Percentiles rank a stretch among this genome's conserved stretches.
Evolutionary conservation across 345 rosid species (phyloP).

Genomic region (Eutrema heterophyllum): DNA sequence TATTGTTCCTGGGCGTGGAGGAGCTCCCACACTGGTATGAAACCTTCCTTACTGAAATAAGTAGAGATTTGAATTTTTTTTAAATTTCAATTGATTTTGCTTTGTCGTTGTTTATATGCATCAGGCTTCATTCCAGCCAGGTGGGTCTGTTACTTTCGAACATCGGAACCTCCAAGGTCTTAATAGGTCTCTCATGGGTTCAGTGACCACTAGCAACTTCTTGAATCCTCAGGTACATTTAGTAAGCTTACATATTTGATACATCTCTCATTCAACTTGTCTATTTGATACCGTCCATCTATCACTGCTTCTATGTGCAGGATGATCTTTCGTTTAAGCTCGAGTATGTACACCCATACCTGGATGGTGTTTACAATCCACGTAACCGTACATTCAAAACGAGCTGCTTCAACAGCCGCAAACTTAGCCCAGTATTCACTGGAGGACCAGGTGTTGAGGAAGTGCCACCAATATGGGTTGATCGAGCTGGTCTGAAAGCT

Average conservation of each 20-base stretch:
- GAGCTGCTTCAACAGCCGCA: slow-evolving; percentile 95
- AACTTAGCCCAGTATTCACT: slow-evolving; percentile 95
- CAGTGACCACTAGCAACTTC: slow-evolving; percentile 96
- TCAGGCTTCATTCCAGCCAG: slow-evolving; percentile 95
- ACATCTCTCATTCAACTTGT: neutral
- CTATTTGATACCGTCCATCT: neutral
- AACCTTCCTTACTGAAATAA: neutral
- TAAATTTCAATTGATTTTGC: neutral
- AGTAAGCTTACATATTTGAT: neutral
- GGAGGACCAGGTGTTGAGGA: slow-evolving; percentile 98
- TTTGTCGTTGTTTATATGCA: slow-evolving; percentile 9
- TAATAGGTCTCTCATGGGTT: slow-evolving; percentile 89
- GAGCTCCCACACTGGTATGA: slow-evolving; percentile 83
- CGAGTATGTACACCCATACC: slow-evolving; percentile 95
- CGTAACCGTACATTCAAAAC: slow-evolving; percentile 84
- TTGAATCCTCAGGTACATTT: slow-evolving; percentile 74
- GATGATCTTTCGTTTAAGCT: slow-evolving; percentile 99
- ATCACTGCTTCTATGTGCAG: slow-evolving; percentile 32
- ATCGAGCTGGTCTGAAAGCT: slow-evolving; percentile 92
- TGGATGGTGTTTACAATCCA: slow-evolving; percentile 74
- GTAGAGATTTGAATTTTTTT: neutral
- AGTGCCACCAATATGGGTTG: slow-evolving; percentile 99
- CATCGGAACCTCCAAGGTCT: slow-evolving; percentile 90
- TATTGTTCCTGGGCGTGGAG: slow-evolving; percentile 98
- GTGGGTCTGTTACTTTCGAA: slow-evolving; percentile 96